These are phyloP conservation scores for Ulvella scutata DNA, from an alignment of 139 green algal genomes.

Conservation along the genomic window DNA sequence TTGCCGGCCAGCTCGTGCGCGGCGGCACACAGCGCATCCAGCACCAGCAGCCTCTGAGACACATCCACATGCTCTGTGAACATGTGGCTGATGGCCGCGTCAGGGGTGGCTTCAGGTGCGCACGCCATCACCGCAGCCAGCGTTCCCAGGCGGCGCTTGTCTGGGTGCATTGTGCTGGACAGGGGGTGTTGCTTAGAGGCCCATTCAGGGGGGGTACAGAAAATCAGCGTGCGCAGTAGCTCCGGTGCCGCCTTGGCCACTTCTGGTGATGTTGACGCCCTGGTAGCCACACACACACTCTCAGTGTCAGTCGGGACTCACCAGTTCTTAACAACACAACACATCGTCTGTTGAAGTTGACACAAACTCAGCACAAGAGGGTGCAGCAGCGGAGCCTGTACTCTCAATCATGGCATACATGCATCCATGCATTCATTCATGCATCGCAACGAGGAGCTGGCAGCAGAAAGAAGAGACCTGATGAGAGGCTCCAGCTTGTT, in stretches of 20 bases:
- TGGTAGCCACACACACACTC: too few relatives aligned
- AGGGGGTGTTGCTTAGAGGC: not conserved
- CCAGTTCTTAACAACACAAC: too few relatives aligned
- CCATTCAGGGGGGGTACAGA: not conserved
- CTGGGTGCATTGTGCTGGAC: not conserved
- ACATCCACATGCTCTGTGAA: not conserved
- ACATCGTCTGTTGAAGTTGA: too few relatives aligned
- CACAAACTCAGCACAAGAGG: too few relatives aligned
- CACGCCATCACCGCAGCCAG: not conserved
- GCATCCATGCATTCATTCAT: too few relatives aligned
- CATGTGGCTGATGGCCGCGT: constrained; percentile 1
- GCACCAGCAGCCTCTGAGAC: not conserved
- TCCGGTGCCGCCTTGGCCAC: not conserved
- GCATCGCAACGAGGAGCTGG: too few relatives aligned
- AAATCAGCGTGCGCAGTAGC: not conserved
- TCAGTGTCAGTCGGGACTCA: too few relatives aligned
- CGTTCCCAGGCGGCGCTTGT: not conserved
- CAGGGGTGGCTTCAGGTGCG: not conserved
- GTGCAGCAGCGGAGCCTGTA: too few relatives aligned
- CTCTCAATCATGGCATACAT: too few relatives aligned
- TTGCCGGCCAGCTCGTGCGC: not conserved
- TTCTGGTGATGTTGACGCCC: not conserved
- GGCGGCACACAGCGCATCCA: not conserved
- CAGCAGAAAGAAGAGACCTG: too few relatives aligned
- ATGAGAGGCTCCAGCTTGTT: not conserved